These are phyloP conservation scores for Beta macrorhiza DNA, from an alignment of 179 eudicot species.

Conservation along the genomic window DNA sequence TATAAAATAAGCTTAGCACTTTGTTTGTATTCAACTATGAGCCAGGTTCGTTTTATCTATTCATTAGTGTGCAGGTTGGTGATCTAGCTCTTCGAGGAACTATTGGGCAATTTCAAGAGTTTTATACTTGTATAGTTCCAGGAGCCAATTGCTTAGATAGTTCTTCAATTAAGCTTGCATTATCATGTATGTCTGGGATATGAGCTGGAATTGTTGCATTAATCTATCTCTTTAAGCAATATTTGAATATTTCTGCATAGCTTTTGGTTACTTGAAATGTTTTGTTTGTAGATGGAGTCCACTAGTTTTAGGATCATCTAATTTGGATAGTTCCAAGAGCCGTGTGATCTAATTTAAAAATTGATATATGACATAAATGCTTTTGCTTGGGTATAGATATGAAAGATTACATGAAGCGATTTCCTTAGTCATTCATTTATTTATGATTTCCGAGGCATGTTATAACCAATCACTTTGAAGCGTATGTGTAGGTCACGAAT, in stretches of 20 bases:
- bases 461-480: not conserved
- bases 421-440: not conserved
- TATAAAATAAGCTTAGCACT: not conserved
- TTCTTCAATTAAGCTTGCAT: not conserved
- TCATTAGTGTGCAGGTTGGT: not conserved
- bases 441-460: not conserved
- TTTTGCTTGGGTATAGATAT: conserved; percentile 1
- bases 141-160: not conserved
- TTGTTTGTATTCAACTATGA: not conserved
- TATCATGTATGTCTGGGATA: not conserved
- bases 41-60: not conserved
- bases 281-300: not conserved
- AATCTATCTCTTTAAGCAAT: not conserved
- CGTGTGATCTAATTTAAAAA: not conserved
- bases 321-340: not conserved
- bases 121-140: no score
- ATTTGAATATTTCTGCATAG: not conserved
- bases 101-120: no score
- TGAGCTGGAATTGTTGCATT: not conserved
- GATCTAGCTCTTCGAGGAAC: not conserved
- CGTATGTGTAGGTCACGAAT: not conserved
- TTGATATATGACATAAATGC: not conserved
- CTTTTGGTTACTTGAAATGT: not conserved
- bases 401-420: not conserved
- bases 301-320: not conserved